Percentiles rank a stretch among this genome's conserved stretches.
Evolutionary conservation across 805 yeast genomes (phyloP).

Genomic region (Yarrowia sp.): DNA sequence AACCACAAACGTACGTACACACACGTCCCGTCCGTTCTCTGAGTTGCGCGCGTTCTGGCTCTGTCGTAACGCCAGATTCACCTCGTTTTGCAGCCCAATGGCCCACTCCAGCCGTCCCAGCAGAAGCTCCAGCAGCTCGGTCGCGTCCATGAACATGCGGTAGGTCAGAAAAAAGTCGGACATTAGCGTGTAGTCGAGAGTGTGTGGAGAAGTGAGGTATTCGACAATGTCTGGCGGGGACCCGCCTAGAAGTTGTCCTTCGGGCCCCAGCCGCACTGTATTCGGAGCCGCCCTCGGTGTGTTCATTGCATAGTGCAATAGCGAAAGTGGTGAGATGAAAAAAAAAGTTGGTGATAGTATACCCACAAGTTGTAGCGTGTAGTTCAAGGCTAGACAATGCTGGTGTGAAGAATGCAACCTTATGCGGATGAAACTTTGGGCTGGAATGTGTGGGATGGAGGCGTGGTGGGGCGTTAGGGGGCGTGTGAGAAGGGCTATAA

Average conservation of each 20-base stretch:
- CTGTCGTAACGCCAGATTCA: conserved; percentile 13
- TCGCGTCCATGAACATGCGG: conserved; percentile 63
- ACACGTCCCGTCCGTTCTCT: conserved; percentile 60
- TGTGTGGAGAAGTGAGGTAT: conserved; percentile 60
- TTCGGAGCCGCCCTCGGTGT: conserved; percentile 13
- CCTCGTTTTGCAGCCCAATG: conserved; percentile 36
- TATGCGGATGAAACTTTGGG: neutral
- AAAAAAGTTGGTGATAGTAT: neutral
- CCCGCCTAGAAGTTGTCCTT: conserved; percentile 31
- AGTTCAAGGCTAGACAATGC: neutral
- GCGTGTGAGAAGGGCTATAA: no score
- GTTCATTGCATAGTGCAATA: conserved; percentile 25
- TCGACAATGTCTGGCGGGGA: conserved; percentile 38
- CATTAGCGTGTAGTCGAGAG: conserved; percentile 71
- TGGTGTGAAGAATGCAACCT: conserved; percentile 22
- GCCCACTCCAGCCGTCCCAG: conserved; percentile 73
- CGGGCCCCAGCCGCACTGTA: conserved; percentile 24
- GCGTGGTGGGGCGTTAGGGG: neutral
- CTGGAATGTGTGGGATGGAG: neutral
- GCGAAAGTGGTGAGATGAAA: neutral
- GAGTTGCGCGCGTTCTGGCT: conserved; percentile 32
- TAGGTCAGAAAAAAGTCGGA: conserved; percentile 86
- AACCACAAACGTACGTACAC: conserved; percentile 80
- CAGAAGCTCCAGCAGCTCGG: conserved; percentile 58
- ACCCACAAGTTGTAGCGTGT: neutral